Conservation (phyloP, 345 rosid genomes). For the Psidium friedrichsthalianum region DNA sequence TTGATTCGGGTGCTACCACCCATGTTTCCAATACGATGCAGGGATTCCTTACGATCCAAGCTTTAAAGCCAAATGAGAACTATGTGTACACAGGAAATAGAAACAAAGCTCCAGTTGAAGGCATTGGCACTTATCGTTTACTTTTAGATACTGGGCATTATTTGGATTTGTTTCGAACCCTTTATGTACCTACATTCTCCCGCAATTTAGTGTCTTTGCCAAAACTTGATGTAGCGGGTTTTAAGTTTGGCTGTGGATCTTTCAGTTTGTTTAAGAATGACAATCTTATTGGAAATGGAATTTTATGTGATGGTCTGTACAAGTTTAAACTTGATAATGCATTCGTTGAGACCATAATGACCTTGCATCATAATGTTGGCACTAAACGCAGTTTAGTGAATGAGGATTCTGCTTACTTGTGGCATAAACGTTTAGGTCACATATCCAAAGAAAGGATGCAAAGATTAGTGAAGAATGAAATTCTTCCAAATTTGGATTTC, state of each 20-base stretch:
- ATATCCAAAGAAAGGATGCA: neutral
- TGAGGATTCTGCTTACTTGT: neutral
- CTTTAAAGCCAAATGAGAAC: neutral
- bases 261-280: too few species aligned
- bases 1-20: neutral
- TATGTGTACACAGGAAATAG: too few species aligned
- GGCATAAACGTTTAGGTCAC: neutral
- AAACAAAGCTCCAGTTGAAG: too few species aligned
- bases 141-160: too few species aligned
- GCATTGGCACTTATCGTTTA: too few species aligned
- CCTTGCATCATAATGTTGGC: neutral
- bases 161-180: too few species aligned
- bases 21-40: constrained; percentile 1
- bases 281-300: neutral
- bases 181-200: too few species aligned
- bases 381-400: neutral
- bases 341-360: neutral
- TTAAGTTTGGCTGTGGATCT: too few species aligned
- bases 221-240: too few species aligned
- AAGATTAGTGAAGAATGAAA: neutral
- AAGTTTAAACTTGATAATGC: neutral
- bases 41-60: too few species aligned
- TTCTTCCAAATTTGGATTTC: neutral
- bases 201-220: too few species aligned
- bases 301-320: too few species aligned